Percentiles rank a stretch among this genome's conserved stretches.
Conservation (phyloP, 2,329 filamentous ascomycete genomes). For the Aureobasidium sp. region DNA sequence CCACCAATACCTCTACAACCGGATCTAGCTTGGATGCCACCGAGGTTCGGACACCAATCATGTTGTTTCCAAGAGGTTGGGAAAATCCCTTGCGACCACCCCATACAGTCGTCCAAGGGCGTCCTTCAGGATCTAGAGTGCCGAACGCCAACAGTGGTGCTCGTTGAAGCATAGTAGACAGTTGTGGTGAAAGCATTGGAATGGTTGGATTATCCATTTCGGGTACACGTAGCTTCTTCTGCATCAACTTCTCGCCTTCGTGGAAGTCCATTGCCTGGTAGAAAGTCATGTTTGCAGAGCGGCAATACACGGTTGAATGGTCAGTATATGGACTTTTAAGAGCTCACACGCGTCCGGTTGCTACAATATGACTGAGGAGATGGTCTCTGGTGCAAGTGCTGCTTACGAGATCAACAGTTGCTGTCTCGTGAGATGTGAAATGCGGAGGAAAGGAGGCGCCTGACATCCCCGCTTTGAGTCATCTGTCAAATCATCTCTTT, state of each 20-base stretch:
- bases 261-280: constrained; percentile 48
- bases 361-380: not conserved
- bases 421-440: not conserved
- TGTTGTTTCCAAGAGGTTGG: constrained; percentile 50
- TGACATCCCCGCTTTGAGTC: not conserved
- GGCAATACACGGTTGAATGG: not conserved
- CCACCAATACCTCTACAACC: constrained; percentile 56
- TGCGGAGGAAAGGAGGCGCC: not conserved
- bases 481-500: not conserved
- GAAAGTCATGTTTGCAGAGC: constrained; percentile 31
- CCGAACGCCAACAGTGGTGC: constrained; percentile 67
- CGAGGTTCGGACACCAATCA: constrained; percentile 55
- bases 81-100: constrained; percentile 66
- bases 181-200: constrained; percentile 53
- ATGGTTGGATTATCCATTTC: constrained; percentile 57
- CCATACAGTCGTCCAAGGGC: constrained; percentile 71
- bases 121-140: constrained; percentile 54
- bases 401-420: not conserved
- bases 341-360: not conserved
- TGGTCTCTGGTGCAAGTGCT: not conserved
- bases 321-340: not conserved
- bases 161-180: constrained; percentile 51
- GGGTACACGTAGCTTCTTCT: constrained; percentile 52
- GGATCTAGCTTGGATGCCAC: constrained; percentile 61
- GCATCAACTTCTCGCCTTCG: constrained; percentile 59